Base-by-base conservation (phyloP, 2,329 filamentous ascomycete species). In the Basipetospora chlamydospora region DNA sequence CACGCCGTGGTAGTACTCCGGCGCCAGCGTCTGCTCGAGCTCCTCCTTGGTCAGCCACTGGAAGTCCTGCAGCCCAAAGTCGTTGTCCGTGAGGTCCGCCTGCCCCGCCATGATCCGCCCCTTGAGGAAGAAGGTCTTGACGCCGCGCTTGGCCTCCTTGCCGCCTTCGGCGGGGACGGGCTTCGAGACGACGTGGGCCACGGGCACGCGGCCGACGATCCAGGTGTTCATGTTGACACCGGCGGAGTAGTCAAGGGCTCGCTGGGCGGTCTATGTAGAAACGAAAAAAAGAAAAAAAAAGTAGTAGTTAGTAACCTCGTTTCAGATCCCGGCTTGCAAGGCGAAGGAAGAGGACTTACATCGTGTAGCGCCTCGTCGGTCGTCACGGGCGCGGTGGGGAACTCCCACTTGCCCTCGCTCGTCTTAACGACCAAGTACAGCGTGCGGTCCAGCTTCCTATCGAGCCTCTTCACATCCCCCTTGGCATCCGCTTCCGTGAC, bases 171-270 rank as follows among this genome's bases (percentile, higher is more conserved):
- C 54, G 51, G 64, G 47, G 49, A 56, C 46, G 47, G 67, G 67
- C 43, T 73, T 61, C 42, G 62, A 63, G 46, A 82, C 66, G 50
- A 81, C 61, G 60, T 95, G 81, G 18, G 87, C 88, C 40, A 95
- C 72, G 9, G 90, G 90, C 40, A 81, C 80, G 49, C 86, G 86
- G 42, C 86, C 88, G 35, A 98, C 82, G 47, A 96, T 74, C 87
- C 90, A 98, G 38, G 86, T 95, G 65, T 96, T 96, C 87, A 98
- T 96, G 67, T 98, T 92, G 42, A 82, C 62, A 40, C 90, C 90
- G 8, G 80, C 86, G 3, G 84, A 67, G 49, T 83, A 69, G 36
- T 78, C 66, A 17, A 96, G 67, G 38, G 86, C 76, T 41, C 86
- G 73, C 52, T 85, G 73, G 26, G 88, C 86, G 30, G 83, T 78